These are phyloP conservation scores for Xylaria digitata DNA, from an alignment of 2,329 filamentous ascomycete genomes.

Conservation along the genomic window DNA sequence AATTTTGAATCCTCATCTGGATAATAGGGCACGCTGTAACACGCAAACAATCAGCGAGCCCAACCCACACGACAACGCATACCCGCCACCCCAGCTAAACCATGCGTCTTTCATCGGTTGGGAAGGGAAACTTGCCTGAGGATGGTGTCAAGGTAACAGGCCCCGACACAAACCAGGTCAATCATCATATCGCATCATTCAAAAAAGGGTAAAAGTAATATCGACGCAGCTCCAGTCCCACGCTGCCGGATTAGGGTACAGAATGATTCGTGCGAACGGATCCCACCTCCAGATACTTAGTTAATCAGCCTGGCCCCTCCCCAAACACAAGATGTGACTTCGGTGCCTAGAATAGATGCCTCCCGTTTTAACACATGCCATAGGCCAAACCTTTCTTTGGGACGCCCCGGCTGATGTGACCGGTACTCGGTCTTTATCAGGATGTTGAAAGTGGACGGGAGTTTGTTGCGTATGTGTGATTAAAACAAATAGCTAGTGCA, in stretches of 20 bases:
- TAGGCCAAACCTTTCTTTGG: background rate
- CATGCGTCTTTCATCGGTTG: background rate
- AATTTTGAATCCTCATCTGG: constrained; percentile 79
- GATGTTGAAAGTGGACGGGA: constrained; percentile 13
- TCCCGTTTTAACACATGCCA: constrained; percentile 8
- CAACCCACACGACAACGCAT: background rate
- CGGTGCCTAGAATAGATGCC: constrained; percentile 7
- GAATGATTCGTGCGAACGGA: constrained; percentile 12
- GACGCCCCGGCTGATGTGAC: constrained; percentile 10
- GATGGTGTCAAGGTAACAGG: constrained; percentile 78
- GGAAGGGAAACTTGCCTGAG: constrained; percentile 62
- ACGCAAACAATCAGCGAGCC: constrained; percentile 31
- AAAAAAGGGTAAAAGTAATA: constrained; percentile 17
- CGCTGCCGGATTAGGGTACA: constrained; percentile 22
- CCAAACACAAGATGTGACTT: constrained; percentile 9
- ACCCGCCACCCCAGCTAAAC: background rate
- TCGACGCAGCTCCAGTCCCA: constrained; percentile 20
- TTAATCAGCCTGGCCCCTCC: background rate
- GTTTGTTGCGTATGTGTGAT: constrained; percentile 8
- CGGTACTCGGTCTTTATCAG: constrained; percentile 8
- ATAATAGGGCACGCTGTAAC: constrained; percentile 70
- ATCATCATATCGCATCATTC: constrained; percentile 54
- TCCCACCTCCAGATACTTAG: background rate
- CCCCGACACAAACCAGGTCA: constrained; percentile 72
- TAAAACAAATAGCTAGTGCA: constrained; percentile 15